phyloP scores from a whole-genome alignment of 176 grass and related monocot species.

The Thalia dealbata region DNA sequence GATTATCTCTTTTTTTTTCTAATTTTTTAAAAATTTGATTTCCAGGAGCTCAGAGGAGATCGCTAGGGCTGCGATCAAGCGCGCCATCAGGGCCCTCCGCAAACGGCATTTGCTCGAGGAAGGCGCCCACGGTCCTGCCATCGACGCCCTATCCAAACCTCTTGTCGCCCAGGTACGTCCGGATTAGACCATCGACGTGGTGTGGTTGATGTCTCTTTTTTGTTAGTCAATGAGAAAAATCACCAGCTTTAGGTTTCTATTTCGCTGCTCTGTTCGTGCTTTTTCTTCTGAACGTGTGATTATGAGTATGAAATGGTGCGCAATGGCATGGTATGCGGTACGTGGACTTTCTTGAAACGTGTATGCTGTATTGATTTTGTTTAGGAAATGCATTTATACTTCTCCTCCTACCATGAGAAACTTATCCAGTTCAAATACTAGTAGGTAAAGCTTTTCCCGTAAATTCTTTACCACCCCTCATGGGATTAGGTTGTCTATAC shows the following conservation, averaged over 20 bases:
- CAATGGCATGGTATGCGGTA: neutral
- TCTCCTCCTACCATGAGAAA: too few relatives aligned
- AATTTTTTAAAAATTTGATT: neutral
- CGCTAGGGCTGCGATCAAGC: conserved; percentile 45
- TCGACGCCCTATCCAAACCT: conserved; percentile 58
- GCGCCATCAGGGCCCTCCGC: conserved; percentile 37
- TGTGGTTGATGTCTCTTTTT: too few relatives aligned
- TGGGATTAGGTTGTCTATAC: too few relatives aligned
- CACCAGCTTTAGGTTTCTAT: neutral
- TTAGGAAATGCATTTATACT: too few relatives aligned
- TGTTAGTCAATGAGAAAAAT: neutral
- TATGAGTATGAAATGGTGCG: neutral
- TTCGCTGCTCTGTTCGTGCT: neutral
- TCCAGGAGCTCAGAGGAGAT: conserved; percentile 58
- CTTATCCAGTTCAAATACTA: too few relatives aligned
- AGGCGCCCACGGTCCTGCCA: conserved; percentile 61
- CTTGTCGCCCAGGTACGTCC: conserved; percentile 54
- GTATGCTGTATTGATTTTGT: too few relatives aligned
- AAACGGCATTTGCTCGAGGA: conserved; percentile 61
- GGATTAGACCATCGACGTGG: neutral
- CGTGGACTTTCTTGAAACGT: neutral
- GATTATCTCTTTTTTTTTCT: neutral
- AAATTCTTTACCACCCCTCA: too few relatives aligned
- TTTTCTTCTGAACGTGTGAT: neutral
- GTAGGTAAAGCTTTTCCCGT: too few relatives aligned